Percentiles rank a stretch among this genome's conserved stretches.
phyloP scores from a whole-genome alignment of 1,139 yeast species.

The Geotrichum reessii region DNA sequence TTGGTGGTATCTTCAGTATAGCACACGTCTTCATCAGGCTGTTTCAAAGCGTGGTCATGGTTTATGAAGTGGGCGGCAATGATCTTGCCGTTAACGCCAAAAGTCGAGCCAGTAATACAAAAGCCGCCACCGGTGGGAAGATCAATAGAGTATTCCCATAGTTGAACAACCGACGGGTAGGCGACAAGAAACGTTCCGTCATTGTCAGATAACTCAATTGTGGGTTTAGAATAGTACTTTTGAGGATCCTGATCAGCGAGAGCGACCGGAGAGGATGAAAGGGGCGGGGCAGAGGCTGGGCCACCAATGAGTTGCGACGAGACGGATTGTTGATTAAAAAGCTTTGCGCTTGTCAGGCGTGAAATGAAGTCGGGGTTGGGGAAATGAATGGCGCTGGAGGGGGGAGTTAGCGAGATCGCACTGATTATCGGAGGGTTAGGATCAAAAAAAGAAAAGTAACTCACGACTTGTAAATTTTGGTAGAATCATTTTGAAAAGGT shows the following conservation, averaged over 20 bases:
- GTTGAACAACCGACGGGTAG: constrained; percentile 24
- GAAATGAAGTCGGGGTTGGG: constrained; percentile 26
- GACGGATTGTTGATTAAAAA: constrained; percentile 20
- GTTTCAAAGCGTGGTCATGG: neutral
- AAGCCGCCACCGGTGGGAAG: constrained; percentile 20
- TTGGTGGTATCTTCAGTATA: neutral
- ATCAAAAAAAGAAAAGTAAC: constrained; percentile 6
- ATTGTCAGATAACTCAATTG: constrained; percentile 14
- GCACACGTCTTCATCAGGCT: neutral
- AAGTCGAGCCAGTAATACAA: constrained; percentile 24
- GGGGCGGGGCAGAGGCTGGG: constrained; percentile 19
- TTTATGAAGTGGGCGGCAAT: constrained; percentile 18
- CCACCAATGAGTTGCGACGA: constrained; percentile 13
- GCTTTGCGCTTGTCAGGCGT: constrained; percentile 28
- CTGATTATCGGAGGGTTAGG: neutral
- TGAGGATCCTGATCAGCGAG: constrained; percentile 9
- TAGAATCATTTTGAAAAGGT: constrained; percentile 19
- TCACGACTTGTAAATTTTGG: constrained; percentile 25
- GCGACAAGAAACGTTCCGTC: constrained; percentile 23
- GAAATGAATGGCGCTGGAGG: constrained; percentile 23
- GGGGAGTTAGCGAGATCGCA: constrained; percentile 2
- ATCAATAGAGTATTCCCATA: constrained; percentile 23
- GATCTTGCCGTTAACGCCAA: constrained; percentile 24
- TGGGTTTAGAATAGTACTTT: constrained; percentile 17
- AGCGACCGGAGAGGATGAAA: constrained; percentile 12